Conservation (phyloP, 2,329 filamentous ascomycete species). For the Leptographium procerum region DNA sequence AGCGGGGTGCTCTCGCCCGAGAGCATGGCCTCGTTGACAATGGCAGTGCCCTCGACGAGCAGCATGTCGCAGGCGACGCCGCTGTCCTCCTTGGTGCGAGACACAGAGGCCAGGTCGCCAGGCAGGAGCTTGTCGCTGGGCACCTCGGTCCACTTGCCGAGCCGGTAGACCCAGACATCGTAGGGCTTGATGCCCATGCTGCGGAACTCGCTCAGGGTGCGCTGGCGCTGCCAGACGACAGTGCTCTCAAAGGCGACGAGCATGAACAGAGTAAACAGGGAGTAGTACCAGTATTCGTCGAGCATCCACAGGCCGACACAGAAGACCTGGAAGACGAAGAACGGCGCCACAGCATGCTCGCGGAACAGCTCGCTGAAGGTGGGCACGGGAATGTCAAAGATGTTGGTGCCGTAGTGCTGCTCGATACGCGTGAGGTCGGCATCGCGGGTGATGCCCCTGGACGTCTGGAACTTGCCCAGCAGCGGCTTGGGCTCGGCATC, state of each 20-base stretch:
- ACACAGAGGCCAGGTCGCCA: constrained; percentile 85
- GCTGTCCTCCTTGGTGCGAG: constrained; percentile 89
- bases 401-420: constrained; percentile 91
- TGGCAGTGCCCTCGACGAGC: constrained; percentile 84
- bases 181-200: constrained; percentile 99
- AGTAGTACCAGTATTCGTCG: constrained; percentile 99
- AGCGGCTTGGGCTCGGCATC: constrained; percentile 75
- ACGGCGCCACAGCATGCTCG: constrained; percentile 95
- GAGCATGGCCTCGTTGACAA: constrained; percentile 98
- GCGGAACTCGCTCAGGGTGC: constrained; percentile 90
- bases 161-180: constrained; percentile 79
- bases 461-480: constrained; percentile 68
- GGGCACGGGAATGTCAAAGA: constrained; percentile 94
- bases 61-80: constrained; percentile 97
- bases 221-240: constrained; percentile 96
- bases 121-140: constrained; percentile 86
- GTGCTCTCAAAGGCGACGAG: constrained; percentile 95
- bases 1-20: constrained; percentile 96
- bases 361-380: constrained; percentile 94
- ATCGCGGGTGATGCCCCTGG: constrained; percentile 60
- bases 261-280: constrained; percentile 97
- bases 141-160: constrained; percentile 78
- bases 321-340: constrained; percentile 99
- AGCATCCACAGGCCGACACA: constrained; percentile 97
- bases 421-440: constrained; percentile 70